Evolutionary conservation across 2,329 filamentous ascomycete species (phyloP), one percentile per base, ranked within the genome.

Genomic region (Colletotrichum tabaci): DNA sequence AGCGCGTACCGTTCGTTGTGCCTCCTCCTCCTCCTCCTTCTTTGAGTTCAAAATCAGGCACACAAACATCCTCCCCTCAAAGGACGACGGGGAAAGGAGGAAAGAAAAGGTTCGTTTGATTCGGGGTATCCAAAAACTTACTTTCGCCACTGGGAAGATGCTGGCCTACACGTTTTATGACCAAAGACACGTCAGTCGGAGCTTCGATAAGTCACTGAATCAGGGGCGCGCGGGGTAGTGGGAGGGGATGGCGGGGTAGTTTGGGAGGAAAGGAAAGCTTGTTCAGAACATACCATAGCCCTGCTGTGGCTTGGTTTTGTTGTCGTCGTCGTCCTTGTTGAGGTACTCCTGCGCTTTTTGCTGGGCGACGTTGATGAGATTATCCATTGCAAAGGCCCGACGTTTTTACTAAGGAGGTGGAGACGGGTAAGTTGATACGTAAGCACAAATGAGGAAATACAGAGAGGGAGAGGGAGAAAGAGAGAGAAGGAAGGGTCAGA

Each of bases 271-370:
- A 53, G n/a, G 40, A 35, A 30, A 62, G 66, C 21, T 63, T 47
- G 53, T 38, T 13, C 7, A 50, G 15, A 10, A 57, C 58, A 44
- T 69, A 72, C 69, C 65, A 30, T 62, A 47, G 61, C 66, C 50
- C 57, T 73, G 67, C 26, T 70, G 67, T 56, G 65, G 74, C 66
- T 78, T 76, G 46, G 76, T 65, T 69, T 79, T 77, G 61, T 79
- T 76, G 61, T 77, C 71, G 72, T 80, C 76, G 69, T 76, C 74
- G 50, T 78, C 75, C 60, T 79, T 72, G 67, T 49, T 53, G 9
- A 84, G 79, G 30, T 79, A 82, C 49, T 82, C 79, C 75, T 82
- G 82, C 66, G 81, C 82, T 23, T 77, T 78, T 23, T 56, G 53
- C 10, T 47, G 50, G 26, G 66, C 67, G 56, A 35, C 47, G 75